These are phyloP conservation scores for Borealophlyctis nickersoniae DNA, from an alignment of 192 early-diverging fungal species.

Conservation along the genomic window DNA sequence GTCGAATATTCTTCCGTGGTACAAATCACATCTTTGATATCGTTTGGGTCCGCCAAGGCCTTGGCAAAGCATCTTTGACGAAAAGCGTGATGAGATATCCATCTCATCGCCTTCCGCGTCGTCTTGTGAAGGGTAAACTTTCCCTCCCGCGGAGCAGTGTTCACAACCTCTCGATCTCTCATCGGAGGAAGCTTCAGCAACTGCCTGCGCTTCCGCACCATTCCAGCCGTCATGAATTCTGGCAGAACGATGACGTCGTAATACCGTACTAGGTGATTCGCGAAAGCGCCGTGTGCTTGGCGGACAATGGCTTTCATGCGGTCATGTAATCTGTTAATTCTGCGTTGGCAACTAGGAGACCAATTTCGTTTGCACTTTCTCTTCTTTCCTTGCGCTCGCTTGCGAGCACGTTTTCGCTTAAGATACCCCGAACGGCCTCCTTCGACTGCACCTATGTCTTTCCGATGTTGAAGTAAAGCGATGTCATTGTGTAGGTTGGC, in stretches of 20 bases:
- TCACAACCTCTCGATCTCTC: not conserved
- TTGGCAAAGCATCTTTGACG: slow-evolving; percentile 12
- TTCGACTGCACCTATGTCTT: not conserved
- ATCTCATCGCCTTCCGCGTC: slow-evolving; percentile 18
- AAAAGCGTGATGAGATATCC: slow-evolving; percentile 11
- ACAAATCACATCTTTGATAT: slow-evolving; percentile 15
- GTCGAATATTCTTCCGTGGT: slow-evolving; percentile 24
- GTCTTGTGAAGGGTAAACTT: slow-evolving; percentile 10
- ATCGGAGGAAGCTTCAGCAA: slow-evolving; percentile 14
- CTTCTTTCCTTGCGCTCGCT: too few species aligned
- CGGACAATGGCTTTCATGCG: slow-evolving; percentile 10
- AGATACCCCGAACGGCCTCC: not conserved
- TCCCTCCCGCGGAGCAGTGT: not conserved
- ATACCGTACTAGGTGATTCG: slow-evolving; percentile 8
- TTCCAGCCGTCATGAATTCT: slow-evolving; percentile 18
- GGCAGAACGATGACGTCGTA: slow-evolving; percentile 17
- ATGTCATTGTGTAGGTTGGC: slow-evolving; percentile 9
- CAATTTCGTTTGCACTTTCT: too few species aligned
- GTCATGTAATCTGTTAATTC: not conserved
- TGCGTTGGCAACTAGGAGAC: not conserved
- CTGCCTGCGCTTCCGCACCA: slow-evolving; percentile 22
- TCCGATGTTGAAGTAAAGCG: not conserved
- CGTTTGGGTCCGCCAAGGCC: slow-evolving; percentile 7
- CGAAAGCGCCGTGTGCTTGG: slow-evolving; percentile 18
- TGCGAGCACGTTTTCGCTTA: not conserved